phyloP scores from a whole-genome alignment of 257 asterid genomes.

The Fraxinus pennsylvanica region DNA sequence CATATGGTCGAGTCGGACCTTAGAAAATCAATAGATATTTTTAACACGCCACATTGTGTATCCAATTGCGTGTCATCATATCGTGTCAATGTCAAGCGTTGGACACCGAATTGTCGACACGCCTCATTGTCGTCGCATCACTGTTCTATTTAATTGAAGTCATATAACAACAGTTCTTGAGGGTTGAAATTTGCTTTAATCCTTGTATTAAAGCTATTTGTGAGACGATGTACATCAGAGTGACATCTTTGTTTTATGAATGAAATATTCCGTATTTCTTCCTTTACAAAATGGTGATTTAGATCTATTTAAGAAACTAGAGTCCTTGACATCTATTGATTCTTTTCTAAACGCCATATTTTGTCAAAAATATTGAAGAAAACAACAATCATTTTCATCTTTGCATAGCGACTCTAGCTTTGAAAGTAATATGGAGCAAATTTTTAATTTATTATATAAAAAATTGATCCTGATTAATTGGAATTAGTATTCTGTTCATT shows the following conservation, averaged over 20 bases:
- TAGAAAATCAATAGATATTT: not conserved
- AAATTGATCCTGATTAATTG: not conserved
- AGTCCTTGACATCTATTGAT: not conserved
- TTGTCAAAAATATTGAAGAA: not conserved
- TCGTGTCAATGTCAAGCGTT: not conserved
- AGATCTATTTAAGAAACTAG: not conserved
- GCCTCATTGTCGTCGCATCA: no score
- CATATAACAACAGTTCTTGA: not conserved
- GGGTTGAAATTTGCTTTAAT: not conserved
- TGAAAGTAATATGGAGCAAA: not conserved
- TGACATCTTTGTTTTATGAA: not conserved
- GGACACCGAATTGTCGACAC: no score
- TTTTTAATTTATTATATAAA: not conserved
- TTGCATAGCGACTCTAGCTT: not conserved
- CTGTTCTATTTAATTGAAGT: not conserved
- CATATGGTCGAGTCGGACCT: not conserved
- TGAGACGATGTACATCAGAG: not conserved
- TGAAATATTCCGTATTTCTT: not conserved
- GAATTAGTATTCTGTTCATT: not conserved
- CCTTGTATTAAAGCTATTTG: not conserved
- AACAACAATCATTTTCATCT: not conserved
- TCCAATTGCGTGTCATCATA: not conserved
- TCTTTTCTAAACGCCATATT: not conserved
- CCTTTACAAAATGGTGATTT: not conserved
- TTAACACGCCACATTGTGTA: not conserved